phyloP scores from a whole-genome alignment of 345 rosid species.

The Limnanthes douglasii region DNA sequence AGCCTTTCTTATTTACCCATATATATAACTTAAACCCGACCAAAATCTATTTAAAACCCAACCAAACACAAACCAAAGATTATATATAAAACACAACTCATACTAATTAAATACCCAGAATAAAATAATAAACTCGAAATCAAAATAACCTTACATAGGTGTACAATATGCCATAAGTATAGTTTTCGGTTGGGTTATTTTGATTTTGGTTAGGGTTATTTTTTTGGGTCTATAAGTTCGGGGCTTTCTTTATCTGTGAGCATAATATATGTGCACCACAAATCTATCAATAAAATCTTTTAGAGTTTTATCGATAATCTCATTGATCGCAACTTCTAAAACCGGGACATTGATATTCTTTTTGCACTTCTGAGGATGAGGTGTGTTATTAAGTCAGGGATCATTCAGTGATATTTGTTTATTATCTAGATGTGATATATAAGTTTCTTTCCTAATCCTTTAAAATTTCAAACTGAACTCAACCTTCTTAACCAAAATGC shows the following conservation, averaged over 20 bases:
- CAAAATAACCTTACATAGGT: too few species aligned
- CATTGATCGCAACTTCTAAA: slow-evolving; percentile 65
- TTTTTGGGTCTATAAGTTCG: too few species aligned
- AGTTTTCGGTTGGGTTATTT: too few species aligned
- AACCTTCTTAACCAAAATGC: slow-evolving; percentile 45
- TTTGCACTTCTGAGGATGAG: slow-evolving; percentile 60
- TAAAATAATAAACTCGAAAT: too few species aligned
- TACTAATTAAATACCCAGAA: too few species aligned
- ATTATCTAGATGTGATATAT: slow-evolving; percentile 44
- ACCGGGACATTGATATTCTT: slow-evolving; percentile 66
- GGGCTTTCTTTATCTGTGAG: slow-evolving; percentile 85
- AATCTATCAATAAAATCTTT: slow-evolving; percentile 71
- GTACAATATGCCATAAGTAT: too few species aligned
- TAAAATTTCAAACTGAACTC: slow-evolving; percentile 63
- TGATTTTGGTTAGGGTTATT: too few species aligned
- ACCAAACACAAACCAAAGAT: too few species aligned
- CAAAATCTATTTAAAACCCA: too few species aligned
- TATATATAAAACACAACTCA: too few species aligned
- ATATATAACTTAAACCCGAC: too few species aligned
- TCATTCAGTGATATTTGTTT: slow-evolving; percentile 71
- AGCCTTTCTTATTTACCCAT: too few species aligned
- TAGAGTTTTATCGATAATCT: slow-evolving; percentile 63
- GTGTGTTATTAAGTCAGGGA: slow-evolving; percentile 39
- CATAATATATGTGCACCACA: slow-evolving; percentile 89
- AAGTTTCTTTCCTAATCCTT: slow-evolving; percentile 13